phyloP scores from a whole-genome alignment of 257 asterid genomes.

The Linderniella brevidens region DNA sequence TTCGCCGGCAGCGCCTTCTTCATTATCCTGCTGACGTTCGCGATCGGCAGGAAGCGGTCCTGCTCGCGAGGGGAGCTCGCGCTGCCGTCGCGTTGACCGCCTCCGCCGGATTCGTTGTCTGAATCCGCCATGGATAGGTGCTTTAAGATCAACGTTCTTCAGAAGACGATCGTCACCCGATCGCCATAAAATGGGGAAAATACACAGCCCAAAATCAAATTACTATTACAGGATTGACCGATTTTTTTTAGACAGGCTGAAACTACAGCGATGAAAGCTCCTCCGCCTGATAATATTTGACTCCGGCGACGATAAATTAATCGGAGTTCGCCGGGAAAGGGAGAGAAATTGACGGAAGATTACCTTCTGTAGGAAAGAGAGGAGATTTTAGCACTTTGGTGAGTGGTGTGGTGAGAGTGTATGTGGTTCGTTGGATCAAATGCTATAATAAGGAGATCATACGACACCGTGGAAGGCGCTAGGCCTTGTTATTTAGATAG shows the following conservation, averaged over 20 bases:
- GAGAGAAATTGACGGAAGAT: neutral
- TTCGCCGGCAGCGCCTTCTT: constrained; percentile 22
- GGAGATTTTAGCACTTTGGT: neutral
- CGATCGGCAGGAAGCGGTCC: constrained; percentile 22
- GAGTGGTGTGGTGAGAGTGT: constrained; percentile 5
- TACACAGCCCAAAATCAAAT: no score
- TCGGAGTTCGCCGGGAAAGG: neutral
- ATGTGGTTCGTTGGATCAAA: constrained; percentile 18
- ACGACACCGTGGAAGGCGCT: constrained; percentile 10
- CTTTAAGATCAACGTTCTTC: no score
- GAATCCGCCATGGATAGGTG: constrained; percentile 14
- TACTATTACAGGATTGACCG: no score
- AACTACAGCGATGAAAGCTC: no score
- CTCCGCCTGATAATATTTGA: no score
- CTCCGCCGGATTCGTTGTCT: constrained; percentile 13
- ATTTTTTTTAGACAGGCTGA: no score
- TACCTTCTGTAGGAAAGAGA: constrained; percentile 7
- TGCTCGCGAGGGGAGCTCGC: constrained; percentile 14
- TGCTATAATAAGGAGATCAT: constrained; percentile 12
- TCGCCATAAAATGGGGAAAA: no score
- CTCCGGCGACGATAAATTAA: no score
- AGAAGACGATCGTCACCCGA: neutral
- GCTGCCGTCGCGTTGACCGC: constrained; percentile 16
- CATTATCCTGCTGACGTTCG: constrained; percentile 22
- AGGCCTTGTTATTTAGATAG: constrained; percentile 14